Conservation (phyloP, 2,329 filamentous ascomycete species). For the Plenodomus biglobosus region DNA sequence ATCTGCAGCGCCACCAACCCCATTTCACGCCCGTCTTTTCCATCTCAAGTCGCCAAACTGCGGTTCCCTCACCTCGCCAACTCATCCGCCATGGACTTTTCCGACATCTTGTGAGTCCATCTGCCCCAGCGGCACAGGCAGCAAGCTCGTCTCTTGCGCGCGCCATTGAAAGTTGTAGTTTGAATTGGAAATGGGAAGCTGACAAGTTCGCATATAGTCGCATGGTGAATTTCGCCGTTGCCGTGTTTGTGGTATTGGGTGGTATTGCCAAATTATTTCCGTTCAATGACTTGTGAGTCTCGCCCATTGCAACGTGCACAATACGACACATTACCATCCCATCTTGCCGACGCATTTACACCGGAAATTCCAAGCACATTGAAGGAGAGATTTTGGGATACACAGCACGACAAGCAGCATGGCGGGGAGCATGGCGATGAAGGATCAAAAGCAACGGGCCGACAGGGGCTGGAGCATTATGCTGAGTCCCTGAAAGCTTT, state of each 20-base stretch:
- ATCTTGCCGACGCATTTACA: too few relatives aligned
- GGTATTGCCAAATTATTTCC: slow-evolving; percentile 74
- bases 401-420: too few relatives aligned
- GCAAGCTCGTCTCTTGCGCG: slow-evolving; percentile 13
- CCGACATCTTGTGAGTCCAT: slow-evolving; percentile 84
- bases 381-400: too few relatives aligned
- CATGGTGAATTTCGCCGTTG: slow-evolving; percentile 88
- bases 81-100: slow-evolving; percentile 73
- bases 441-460: neutral
- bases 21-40: neutral
- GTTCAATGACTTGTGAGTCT: slow-evolving; percentile 44
- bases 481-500: neutral
- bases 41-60: slow-evolving; percentile 29
- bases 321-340: too few relatives aligned
- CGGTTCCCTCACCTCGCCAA: slow-evolving; percentile 38
- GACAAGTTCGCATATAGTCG: slow-evolving; percentile 61
- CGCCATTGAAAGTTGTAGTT: slow-evolving; percentile 14
- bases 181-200: slow-evolving; percentile 5
- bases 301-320: too few relatives aligned
- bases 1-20: neutral
- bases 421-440: too few relatives aligned
- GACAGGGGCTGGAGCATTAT: neutral
- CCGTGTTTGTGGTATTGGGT: slow-evolving; percentile 82
- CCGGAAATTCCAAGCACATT: too few relatives aligned
- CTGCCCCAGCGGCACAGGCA: slow-evolving; percentile 14